Evolutionary conservation across 306 rosid genomes (phyloP).

Genomic region (Ziziphus jujuba): DNA sequence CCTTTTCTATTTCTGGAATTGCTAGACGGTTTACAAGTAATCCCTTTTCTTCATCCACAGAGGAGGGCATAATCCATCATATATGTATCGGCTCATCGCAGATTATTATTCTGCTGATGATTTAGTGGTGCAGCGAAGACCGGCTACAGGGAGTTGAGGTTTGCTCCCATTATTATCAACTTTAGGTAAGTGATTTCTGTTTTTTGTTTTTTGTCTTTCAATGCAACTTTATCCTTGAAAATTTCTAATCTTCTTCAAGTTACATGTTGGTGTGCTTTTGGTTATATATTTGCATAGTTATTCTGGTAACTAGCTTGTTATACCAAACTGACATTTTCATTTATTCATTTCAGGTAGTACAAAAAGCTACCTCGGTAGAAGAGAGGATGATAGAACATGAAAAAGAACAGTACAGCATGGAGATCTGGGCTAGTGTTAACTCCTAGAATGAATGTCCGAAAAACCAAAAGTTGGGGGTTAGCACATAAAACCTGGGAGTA

Average conservation of each 20-base stretch:
- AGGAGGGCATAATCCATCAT: constrained; percentile 96
- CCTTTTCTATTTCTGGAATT: constrained; percentile 1
- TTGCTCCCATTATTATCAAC: constrained; percentile 32
- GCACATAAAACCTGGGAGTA: neutral
- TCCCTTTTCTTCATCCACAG: constrained; percentile 45
- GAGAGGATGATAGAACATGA: too few species aligned
- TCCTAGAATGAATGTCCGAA: neutral
- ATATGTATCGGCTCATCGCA: constrained; percentile 93
- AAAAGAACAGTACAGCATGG: too few species aligned
- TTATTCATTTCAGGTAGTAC: too few species aligned
- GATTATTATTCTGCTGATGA: constrained; percentile 97
- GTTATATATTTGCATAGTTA: too few species aligned
- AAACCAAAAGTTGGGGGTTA: constrained; percentile 8
- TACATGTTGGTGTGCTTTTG: too few species aligned
- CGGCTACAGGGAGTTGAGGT: constrained; percentile 52
- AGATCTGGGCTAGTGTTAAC: neutral
- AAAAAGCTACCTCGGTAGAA: too few species aligned
- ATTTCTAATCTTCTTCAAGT: too few species aligned
- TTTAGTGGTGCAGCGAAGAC: constrained; percentile 73
- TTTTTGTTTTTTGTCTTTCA: neutral
- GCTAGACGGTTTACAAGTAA: constrained; percentile 20
- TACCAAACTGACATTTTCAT: too few species aligned
- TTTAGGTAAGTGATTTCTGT: constrained; percentile 27
- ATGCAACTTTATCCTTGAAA: neutral
- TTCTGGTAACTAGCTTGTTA: too few species aligned